phyloP scores from a whole-genome alignment of 345 rosid genomes.

The Sonneratia alba region DNA sequence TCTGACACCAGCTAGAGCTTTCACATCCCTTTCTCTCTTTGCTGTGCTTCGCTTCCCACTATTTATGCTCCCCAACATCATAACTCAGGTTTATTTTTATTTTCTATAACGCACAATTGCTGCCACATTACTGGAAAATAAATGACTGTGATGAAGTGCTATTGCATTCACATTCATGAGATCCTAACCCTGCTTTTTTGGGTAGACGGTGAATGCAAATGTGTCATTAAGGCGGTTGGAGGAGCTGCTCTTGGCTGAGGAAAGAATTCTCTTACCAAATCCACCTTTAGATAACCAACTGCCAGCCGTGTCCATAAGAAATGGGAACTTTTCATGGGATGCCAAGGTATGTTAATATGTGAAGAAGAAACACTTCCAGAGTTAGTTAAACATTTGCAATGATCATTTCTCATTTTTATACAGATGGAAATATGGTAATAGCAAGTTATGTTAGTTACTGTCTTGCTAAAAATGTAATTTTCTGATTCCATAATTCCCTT shows the following conservation, averaged over 20 bases:
- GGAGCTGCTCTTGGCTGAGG: slow-evolving; percentile 74
- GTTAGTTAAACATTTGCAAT: too few species aligned
- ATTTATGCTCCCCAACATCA: slow-evolving; percentile 70
- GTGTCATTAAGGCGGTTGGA: slow-evolving; percentile 83
- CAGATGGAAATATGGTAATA: too few species aligned
- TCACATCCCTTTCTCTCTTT: slow-evolving; percentile 89
- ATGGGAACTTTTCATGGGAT: slow-evolving; percentile 90
- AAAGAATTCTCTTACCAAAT: slow-evolving; percentile 61
- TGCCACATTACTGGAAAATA: too few species aligned
- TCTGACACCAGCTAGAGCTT: slow-evolving; percentile 89
- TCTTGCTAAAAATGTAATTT: too few species aligned
- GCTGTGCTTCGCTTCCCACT: slow-evolving; percentile 70
- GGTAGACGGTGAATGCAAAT: slow-evolving; percentile 77
- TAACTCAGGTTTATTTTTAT: slow-evolving; percentile 54
- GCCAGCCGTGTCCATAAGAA: slow-evolving; percentile 71
- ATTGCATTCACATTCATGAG: too few species aligned
- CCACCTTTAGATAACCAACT: slow-evolving; percentile 63
- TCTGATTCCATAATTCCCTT: too few species aligned
- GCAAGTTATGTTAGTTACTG: too few species aligned
- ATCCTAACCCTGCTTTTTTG: too few species aligned
- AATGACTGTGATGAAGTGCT: too few species aligned
- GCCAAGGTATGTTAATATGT: slow-evolving; percentile 38
- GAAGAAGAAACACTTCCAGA: too few species aligned
- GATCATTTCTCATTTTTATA: too few species aligned
- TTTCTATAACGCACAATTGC: background rate